Evolutionary conservation across 768 basidiomycete species (phyloP), one percentile per base, ranked within the genome.

Genomic region (Tricholoma matsutake): DNA sequence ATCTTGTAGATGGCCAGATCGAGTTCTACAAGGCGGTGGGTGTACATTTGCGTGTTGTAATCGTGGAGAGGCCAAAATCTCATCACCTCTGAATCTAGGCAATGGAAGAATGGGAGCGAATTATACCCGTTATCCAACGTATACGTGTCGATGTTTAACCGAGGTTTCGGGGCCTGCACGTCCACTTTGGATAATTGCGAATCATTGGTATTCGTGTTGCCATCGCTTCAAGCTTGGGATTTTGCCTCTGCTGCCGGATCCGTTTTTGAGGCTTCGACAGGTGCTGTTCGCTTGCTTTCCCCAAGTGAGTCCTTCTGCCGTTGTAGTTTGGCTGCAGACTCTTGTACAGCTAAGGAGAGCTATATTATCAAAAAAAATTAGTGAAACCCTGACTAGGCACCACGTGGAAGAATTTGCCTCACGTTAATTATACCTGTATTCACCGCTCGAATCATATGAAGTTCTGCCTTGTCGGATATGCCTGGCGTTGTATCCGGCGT

Each of bases 51-150:
- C 11, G 18, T 47, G 45, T 11, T 11, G 16, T 25, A 13, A 22
- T 14, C 13, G 13, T 28, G 10, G 25, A n/a, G 41, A 39, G 39
- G 52, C 49, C 14, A 43, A 56, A 53, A 29, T 28, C 22, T 52
- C 37, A 62, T 52, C 25, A 54, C 56, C 52, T 28, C 54, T 55
- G 54, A 57, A 43, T 56, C 18, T 64, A 94, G 89, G 87, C 92
- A 58, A 95, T 96, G 91, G 94, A 98, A 67, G 95, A 98, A 73
- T 98, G 94, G 95, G 95, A 98, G 58, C 82, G 91, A 75, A 90
- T 96, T 71, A 94, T 95, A 81, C 92, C 94, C 67, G 79, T 94
- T 67, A 88, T 96, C 70, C 92, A 96, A 74, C 90, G 92, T 59
- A 96, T 96, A 78, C 88, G 92, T 58, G 94, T 96, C 76, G 94